Evolutionary conservation across 495 filamentous ascomycete genomes (phyloP), one percentile per base, ranked within the genome.

Genomic region (Tricharina praecox): DNA sequence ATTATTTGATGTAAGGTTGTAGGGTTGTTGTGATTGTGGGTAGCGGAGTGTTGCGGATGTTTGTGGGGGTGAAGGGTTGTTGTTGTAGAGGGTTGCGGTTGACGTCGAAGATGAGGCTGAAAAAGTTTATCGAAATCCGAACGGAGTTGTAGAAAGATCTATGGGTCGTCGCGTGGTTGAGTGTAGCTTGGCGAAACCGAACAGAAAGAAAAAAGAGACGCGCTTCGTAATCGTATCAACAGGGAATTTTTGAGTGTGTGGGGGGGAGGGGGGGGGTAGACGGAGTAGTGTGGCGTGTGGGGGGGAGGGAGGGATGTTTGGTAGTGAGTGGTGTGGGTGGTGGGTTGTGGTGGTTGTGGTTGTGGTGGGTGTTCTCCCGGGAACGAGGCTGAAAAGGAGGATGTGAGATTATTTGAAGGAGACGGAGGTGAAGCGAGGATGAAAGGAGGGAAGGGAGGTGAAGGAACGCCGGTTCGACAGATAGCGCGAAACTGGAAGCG

Each of bases 401-500:
- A 35, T 25, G 45, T 10, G 23, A 24, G 45, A 34, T 16, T 37
- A 37, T 35, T 34, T 47, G 30, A 47, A 43, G 45, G 45, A 37
- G 45, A 35, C 45, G 45, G 28, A 37, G 34, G 28, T 47, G 45
- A 34, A 35, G 45, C 24, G 45, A 35, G 45, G 47, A 52, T 28
- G 40, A n/a, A 51, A 23, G 43, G 45, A 32, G 46, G 15, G 50
- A 39, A 19, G 50, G 45, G 56, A 57, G 62, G 63, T 35, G 23
- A 26, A 28, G 13, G 11, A 18, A 8, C 19, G 23, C 43, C n/a
- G 13, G 30, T 34, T 35, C 26, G 4, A 24, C 40, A 25, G 26
- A 23, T 43, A 43, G 40, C 23, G 40, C 23, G 24, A 24, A 26
- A 43, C 8, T 43, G 23, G 20, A 23, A 19, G 43, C 35, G 43